phyloP scores from a whole-genome alignment of 176 grass and related monocot species.

The Juncus inflexus region DNA sequence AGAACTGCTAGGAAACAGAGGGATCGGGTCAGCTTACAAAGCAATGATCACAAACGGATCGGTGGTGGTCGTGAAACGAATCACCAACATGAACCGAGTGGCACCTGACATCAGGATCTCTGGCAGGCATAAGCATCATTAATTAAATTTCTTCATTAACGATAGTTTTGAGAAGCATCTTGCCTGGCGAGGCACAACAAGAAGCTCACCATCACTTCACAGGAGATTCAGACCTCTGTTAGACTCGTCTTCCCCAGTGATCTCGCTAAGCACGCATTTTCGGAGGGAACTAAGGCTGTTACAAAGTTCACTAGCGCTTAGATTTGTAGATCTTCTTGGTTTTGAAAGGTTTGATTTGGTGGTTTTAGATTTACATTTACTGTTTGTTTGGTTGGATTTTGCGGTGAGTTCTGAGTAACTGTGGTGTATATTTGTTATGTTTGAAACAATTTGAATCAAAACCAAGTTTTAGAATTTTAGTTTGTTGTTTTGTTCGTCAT shows the following conservation, averaged over 20 bases:
- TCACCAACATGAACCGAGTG: slow-evolving; percentile 69
- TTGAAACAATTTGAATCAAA: too few relatives aligned
- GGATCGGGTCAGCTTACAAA: slow-evolving; percentile 73
- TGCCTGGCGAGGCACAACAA: background rate
- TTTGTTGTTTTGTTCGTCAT: too few relatives aligned
- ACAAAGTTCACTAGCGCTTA: slow-evolving; percentile 15
- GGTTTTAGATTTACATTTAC: too few relatives aligned
- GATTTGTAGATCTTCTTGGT: background rate
- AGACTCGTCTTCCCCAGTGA: slow-evolving; percentile 20
- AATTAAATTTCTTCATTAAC: slow-evolving; percentile 83
- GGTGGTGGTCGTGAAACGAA: slow-evolving; percentile 63
- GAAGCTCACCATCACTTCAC: background rate
- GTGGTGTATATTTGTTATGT: too few relatives aligned
- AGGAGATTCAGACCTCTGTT: slow-evolving; percentile 13
- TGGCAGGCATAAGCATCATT: slow-evolving; percentile 70
- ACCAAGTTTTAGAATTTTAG: too few relatives aligned
- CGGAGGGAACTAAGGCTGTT: slow-evolving; percentile 26
- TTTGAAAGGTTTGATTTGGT: background rate
- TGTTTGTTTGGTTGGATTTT: too few relatives aligned
- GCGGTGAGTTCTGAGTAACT: too few relatives aligned
- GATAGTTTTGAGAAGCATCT: slow-evolving; percentile 47
- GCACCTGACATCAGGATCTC: slow-evolving; percentile 69
- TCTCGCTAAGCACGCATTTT: slow-evolving; percentile 20
- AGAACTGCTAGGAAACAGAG: slow-evolving; percentile 60
- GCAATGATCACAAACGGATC: slow-evolving; percentile 59